These are phyloP conservation scores for Lecanicillium sp. DNA, from an alignment of 2,329 filamentous ascomycete genomes.

Conservation along the genomic window DNA sequence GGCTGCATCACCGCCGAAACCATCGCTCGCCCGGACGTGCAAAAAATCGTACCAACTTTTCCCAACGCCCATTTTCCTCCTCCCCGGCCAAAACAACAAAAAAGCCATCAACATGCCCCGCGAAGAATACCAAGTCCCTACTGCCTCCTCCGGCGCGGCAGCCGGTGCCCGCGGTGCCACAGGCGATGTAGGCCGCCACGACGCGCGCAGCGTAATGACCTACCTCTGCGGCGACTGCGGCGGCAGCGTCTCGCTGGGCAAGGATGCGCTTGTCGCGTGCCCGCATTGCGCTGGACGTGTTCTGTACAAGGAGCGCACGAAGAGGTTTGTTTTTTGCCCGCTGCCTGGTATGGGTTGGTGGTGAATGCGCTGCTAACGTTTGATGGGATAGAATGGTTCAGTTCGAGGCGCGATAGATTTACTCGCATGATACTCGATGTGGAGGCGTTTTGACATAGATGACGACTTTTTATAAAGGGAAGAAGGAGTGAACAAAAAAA, in stretches of 20 bases:
- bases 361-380: constrained; percentile 14
- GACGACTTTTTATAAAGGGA: not conserved
- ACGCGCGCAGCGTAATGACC: constrained; percentile 27
- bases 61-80: not conserved
- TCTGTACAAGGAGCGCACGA: constrained; percentile 95
- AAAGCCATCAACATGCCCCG: constrained; percentile 46
- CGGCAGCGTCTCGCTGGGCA: constrained; percentile 29
- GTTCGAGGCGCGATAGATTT: constrained; percentile 75
- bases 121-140: constrained; percentile 71
- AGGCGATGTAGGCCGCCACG: constrained; percentile 31
- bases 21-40: not conserved
- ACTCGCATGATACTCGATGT: not conserved
- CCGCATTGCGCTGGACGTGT: constrained; percentile 79
- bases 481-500: not conserved
- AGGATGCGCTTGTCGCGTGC: constrained; percentile 42
- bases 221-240: constrained; percentile 39
- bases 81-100: not conserved
- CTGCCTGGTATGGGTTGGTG: not conserved
- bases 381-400: constrained; percentile 79
- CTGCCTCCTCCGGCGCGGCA: constrained; percentile 34
- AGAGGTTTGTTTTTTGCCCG: constrained; percentile 58
- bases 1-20: not conserved
- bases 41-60: too few species aligned
- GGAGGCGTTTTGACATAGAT: not conserved
- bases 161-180: constrained; percentile 32